These are phyloP conservation scores for Erucastrum elatum DNA, from an alignment of 345 rosid species.

Conservation along the genomic window DNA sequence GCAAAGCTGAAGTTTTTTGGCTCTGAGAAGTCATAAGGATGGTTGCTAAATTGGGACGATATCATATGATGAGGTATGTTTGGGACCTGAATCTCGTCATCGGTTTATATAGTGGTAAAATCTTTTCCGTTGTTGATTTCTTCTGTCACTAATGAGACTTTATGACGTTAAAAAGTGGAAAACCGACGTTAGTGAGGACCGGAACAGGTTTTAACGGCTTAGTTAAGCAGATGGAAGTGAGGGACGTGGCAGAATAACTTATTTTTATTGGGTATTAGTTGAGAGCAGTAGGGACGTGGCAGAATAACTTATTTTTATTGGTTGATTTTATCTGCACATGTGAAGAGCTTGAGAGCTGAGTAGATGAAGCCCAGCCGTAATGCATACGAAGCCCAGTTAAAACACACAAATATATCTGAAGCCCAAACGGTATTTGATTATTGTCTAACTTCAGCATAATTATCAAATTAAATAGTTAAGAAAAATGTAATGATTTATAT, in stretches of 20 bases:
- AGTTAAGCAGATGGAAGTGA: not conserved
- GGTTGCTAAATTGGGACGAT: not conserved
- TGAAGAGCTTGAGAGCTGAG: too few species aligned
- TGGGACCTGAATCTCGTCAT: not conserved
- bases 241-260: not conserved
- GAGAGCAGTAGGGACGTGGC: not conserved
- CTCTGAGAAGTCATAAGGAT: not conserved
- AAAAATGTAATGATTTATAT: too few species aligned
- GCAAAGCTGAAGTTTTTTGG: not conserved
- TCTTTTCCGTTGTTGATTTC: not conserved
- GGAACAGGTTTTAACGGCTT: not conserved
- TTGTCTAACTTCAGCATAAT: too few species aligned
- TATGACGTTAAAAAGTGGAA: not conserved
- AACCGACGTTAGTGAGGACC: not conserved
- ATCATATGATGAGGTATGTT: not conserved
- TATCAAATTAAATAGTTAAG: too few species aligned
- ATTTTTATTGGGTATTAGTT: not conserved
- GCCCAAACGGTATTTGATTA: too few species aligned
- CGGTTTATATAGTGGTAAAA: not conserved
- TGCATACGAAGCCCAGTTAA: too few species aligned
- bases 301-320: not conserved
- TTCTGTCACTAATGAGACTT: not conserved
- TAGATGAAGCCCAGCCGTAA: too few species aligned
- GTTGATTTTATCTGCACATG: not conserved
- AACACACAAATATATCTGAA: too few species aligned